These are phyloP conservation scores for Leucoagaricus sp. DNA, from an alignment of 1,284 basidiomycete genomes.

Conservation along the genomic window DNA sequence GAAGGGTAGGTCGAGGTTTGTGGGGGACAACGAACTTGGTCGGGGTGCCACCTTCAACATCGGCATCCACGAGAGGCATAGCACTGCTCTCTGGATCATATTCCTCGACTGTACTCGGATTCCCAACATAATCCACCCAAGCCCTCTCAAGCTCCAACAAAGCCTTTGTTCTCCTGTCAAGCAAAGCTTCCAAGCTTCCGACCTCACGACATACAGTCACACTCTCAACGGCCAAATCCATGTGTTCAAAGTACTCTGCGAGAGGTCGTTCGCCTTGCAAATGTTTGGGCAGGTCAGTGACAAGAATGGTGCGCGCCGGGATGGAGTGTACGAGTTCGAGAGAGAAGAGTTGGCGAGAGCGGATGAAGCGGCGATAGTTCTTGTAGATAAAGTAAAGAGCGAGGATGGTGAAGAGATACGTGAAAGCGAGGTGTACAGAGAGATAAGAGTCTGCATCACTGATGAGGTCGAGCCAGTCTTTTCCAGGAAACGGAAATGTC, in stretches of 20 bases:
- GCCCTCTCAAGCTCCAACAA: constrained; percentile 78
- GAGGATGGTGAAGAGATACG: constrained; percentile 89
- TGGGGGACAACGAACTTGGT: constrained; percentile 70
- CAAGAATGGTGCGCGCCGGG: constrained; percentile 89
- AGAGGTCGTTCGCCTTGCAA: constrained; percentile 84
- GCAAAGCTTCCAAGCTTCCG: constrained; percentile 66
- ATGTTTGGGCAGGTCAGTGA: constrained; percentile 81
- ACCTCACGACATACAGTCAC: constrained; percentile 90
- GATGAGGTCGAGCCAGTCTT: constrained; percentile 83
- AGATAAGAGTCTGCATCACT: constrained; percentile 86
- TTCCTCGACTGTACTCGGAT: constrained; percentile 80
- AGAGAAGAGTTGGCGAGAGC: constrained; percentile 91
- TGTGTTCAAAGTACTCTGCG: constrained; percentile 92
- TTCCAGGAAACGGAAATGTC: constrained; percentile 32
- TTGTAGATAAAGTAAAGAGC: constrained; percentile 85
- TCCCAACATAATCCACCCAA: constrained; percentile 92
- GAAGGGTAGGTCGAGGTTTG: constrained; percentile 66
- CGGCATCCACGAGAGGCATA: constrained; percentile 49
- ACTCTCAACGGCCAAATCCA: constrained; percentile 81
- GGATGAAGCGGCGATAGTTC: constrained; percentile 89
- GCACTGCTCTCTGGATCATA: constrained; percentile 68
- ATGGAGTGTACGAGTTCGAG: constrained; percentile 94
- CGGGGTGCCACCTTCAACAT: constrained; percentile 50
- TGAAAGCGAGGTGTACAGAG: constrained; percentile 88
- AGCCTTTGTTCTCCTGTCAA: constrained; percentile 80